Base-by-base conservation (phyloP, 495 filamentous ascomycete genomes). In the Aspergillus indologenus region DNA sequence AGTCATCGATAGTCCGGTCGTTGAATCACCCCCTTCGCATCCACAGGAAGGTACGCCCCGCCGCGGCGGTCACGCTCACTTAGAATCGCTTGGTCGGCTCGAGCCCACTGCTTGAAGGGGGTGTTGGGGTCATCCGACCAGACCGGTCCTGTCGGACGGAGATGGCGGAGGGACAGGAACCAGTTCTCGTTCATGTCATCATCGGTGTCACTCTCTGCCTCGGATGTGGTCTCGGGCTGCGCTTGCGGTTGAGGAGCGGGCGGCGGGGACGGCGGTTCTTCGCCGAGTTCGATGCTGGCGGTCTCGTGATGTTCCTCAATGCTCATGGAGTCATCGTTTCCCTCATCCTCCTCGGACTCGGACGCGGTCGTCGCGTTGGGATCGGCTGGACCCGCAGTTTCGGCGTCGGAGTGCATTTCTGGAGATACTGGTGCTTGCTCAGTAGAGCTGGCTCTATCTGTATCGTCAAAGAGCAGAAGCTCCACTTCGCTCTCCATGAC, bases 241-340 rank as follows among this genome's bases (percentile, higher is more conserved):
- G 5, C 24, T 12, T 15, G 48, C 29, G 15, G 29, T 51, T 18
- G 46, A 47, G 19, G 18, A 42, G 20, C 15, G 51, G 8, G 45
- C 5, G 23, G 15, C 20, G 15, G 15, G 24, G 24, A 18, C 20
- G 3, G 52, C 21, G 24, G 46, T 23, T 15, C 56, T 22, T 72
- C 70, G n/a, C 75, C 74, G 6, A 78, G 68, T 51, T 79, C 76
- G 34, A 78, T 62, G 53, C 76, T 79, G 26, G 75, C 76, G 19
- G 71, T 74, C 57, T 73, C 70, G 54, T 77, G 75, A 9, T 58
- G 52, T 5, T 62, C 66, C 44, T 69, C 62, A 34, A 71, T 65
- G 43, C 53, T 8, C 17, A 49, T 59, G 44, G 60, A 56, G 15
- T 46, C 54, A 17, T 64, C 66, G 45, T 60, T 19, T 23, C 63